These are phyloP conservation scores for Adansonia rubrostipa DNA, from an alignment of 441 rosid species.

Conservation along the genomic window DNA sequence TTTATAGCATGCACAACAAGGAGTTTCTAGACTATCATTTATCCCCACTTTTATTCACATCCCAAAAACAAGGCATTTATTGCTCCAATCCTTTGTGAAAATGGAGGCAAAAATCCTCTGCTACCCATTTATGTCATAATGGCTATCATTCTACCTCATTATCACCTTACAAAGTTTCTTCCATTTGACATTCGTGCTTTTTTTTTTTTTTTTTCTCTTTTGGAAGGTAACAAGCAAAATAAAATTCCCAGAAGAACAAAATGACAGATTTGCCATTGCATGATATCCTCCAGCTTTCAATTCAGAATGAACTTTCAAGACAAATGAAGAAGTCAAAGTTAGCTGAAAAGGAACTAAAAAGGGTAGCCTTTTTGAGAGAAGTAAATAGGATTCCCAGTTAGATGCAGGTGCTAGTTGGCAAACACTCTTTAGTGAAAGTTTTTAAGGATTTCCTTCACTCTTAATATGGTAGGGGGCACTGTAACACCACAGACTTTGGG, in stretches of 20 bases:
- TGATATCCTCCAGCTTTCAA: conserved; percentile 23
- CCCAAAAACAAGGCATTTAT: conserved; percentile 32
- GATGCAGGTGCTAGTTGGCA: conserved; percentile 41
- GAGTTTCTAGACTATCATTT: conserved; percentile 11
- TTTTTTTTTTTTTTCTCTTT: not conserved
- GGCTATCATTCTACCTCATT: conserved; percentile 31
- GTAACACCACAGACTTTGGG: conserved; percentile 26
- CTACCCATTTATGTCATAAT: conserved; percentile 37
- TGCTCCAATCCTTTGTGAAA: conserved; percentile 37
- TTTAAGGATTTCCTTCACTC: conserved; percentile 31
- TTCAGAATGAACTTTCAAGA: conserved; percentile 9
- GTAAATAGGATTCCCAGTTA: conserved; percentile 46
- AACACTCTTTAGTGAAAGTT: conserved; percentile 38
- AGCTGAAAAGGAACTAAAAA: conserved; percentile 10
- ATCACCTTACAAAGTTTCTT: conserved; percentile 33
- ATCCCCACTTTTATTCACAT: conserved; percentile 4
- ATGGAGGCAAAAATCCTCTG: conserved; percentile 34
- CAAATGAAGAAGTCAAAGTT: conserved; percentile 20
- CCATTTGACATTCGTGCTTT: not conserved
- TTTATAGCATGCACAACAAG: conserved; percentile 23
- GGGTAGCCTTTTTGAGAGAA: conserved; percentile 27
- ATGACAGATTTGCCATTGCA: conserved; percentile 35
- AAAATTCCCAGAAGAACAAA: conserved; percentile 25
- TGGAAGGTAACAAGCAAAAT: not conserved
- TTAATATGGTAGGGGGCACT: conserved; percentile 33